Evolutionary conservation across 2,329 filamentous ascomycete genomes (phyloP).

Genomic region (Penicillium sp.): DNA sequence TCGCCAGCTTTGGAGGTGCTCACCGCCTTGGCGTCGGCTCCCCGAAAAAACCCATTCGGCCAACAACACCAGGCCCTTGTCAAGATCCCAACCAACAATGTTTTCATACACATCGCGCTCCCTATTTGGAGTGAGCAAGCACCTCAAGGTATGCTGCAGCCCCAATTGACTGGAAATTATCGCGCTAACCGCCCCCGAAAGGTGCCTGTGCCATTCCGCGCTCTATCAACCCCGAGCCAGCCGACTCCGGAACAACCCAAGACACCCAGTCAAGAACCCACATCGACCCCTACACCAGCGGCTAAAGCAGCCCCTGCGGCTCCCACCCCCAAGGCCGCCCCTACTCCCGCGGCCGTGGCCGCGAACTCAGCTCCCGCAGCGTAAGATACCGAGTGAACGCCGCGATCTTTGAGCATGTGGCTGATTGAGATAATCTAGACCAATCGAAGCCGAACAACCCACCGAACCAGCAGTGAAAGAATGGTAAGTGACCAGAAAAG

Average conservation of each 20-base stretch:
- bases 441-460: slow-evolving; percentile 12
- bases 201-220: slow-evolving; percentile 20
- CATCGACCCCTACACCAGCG: slow-evolving; percentile 1
- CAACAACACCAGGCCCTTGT: slow-evolving; percentile 8
- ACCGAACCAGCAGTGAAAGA: slow-evolving; percentile 25
- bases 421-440: slow-evolving; percentile 16
- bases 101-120: slow-evolving; percentile 26
- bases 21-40: slow-evolving; percentile 9
- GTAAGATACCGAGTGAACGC: slow-evolving; percentile 12
- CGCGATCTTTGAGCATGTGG: not conserved
- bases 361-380: slow-evolving; percentile 3
- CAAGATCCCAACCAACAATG: slow-evolving; percentile 22
- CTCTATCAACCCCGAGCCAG: slow-evolving; percentile 24
- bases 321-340: not conserved
- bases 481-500: slow-evolving; percentile 28
- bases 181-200: slow-evolving; percentile 4
- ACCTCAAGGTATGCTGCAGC: slow-evolving; percentile 22
- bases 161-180: not conserved
- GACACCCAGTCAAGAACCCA: slow-evolving; percentile 4
- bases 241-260: slow-evolving; percentile 16
- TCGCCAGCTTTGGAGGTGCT: not conserved
- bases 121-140: slow-evolving; percentile 21
- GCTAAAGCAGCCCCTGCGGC: not conserved
- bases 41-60: slow-evolving; percentile 25
- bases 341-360: not conserved